Evolutionary conservation across 768 basidiomycete species (phyloP).

Genomic region (Boletellus sp.): DNA sequence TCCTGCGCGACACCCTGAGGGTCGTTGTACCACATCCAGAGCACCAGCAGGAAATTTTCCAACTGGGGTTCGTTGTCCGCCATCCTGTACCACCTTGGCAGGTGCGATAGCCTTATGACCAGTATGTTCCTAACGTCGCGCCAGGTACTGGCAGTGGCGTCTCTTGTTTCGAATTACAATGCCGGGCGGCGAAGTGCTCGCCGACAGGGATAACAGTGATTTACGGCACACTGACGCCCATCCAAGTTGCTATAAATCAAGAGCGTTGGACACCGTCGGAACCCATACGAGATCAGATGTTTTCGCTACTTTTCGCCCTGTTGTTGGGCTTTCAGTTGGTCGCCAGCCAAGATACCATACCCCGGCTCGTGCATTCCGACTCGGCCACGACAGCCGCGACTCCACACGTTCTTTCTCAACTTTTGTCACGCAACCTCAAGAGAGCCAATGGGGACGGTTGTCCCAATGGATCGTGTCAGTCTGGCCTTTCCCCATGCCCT

Average conservation of each 20-base stretch:
- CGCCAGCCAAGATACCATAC: not conserved
- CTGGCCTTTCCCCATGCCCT: not conserved
- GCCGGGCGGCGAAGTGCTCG: no score
- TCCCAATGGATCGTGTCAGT: slow-evolving; percentile 12
- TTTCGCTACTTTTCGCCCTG: slow-evolving; percentile 6
- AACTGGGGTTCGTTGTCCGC: no score
- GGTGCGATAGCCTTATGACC: no score
- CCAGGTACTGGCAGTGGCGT: no score
- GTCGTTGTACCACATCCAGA: no score
- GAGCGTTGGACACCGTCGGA: not conserved
- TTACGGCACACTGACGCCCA: not conserved
- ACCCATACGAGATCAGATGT: slow-evolving; percentile 4
- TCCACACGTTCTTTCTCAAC: slow-evolving; percentile 3
- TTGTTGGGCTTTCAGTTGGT: slow-evolving; percentile 10
- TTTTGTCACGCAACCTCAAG: slow-evolving; percentile 6
- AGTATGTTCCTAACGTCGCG: no score
- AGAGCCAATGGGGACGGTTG: slow-evolving; percentile 11
- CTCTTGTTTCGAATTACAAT: no score
- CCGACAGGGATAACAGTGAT: no score
- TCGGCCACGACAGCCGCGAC: slow-evolving; percentile 5
- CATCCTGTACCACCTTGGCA: no score
- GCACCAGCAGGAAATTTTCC: no score
- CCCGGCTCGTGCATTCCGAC: not conserved
- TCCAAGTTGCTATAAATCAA: slow-evolving; percentile 1
- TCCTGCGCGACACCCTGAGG: no score